phyloP scores from a whole-genome alignment of 768 basidiomycete species.

The Xanthoconium stramineum region DNA sequence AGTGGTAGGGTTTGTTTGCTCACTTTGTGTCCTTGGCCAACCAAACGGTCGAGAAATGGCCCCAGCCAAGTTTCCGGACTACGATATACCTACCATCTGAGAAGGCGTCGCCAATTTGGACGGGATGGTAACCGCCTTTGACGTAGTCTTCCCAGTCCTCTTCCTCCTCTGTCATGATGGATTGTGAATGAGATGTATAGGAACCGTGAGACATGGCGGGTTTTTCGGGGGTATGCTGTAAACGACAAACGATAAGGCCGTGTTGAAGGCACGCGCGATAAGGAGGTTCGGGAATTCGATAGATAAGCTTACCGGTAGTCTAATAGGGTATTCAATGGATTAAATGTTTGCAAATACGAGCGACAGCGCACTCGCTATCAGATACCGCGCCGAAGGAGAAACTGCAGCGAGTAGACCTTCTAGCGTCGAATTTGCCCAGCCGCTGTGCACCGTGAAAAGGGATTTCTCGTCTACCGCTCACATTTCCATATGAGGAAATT shows the following conservation, averaged over 20 bases:
- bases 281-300: constrained; percentile 26
- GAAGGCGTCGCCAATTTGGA: constrained; percentile 90
- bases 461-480: background rate
- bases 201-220: constrained; percentile 66
- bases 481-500: constrained; percentile 18
- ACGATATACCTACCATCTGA: constrained; percentile 84
- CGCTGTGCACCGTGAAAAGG: constrained; percentile 7
- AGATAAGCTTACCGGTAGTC: constrained; percentile 31
- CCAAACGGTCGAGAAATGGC: constrained; percentile 95
- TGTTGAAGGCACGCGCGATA: constrained; percentile 26
- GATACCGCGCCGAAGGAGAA: background rate
- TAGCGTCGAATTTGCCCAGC: constrained; percentile 1
- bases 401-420: background rate
- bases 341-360: background rate
- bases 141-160: constrained; percentile 92
- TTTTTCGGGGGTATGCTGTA: constrained; percentile 35
- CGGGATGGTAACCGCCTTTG: constrained; percentile 85
- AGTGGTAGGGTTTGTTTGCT: constrained; percentile 25
- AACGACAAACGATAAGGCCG: constrained; percentile 31
- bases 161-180: constrained; percentile 87
- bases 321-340: constrained; percentile 24
- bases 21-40: constrained; percentile 80
- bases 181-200: constrained; percentile 67
- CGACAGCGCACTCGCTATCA: background rate
- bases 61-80: constrained; percentile 94